Base-by-base conservation (phyloP, 805 yeast species). In the Wickerhamomyces ciferrii region DNA sequence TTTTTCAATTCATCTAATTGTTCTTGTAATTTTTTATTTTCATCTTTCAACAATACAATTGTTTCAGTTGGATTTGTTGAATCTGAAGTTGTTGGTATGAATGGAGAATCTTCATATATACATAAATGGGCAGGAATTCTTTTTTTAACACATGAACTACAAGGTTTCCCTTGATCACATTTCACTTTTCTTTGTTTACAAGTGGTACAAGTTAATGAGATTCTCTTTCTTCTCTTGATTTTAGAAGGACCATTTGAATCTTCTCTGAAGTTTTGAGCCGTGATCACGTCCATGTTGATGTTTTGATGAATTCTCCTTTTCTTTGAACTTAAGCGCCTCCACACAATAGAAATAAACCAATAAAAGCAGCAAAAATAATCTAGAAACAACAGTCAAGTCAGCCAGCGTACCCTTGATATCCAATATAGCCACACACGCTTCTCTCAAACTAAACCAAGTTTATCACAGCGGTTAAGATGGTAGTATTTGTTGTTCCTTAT, bases 61-160 rank as follows among this genome's bases (percentile, higher is more conserved):
- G 49, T 52, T 5, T 55, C 57, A 1, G 43, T 31, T 0, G 52
- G 44, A 13, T 44, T 49, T 11, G 39, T 42, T 1, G 48, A 49
- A 3, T 44, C 51, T 7, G 60, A 61, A 10, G 49, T 42, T 1
- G 58, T 54, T 2, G 67, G 62, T 10, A 62, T 46, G 41, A 65
- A 58, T 13, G 64, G 67, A 0, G 66, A 55, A 15, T 44, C 49
- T 39, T 54, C 58, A 48, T 60, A 60, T 14, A 59, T 49, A 35
- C 64, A 60, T 15, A 56, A 42, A 23, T 52, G 53, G 1, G 48
- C 50, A 0, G 62, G 62, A 17, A 60, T 52, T 7, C 46, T 38
- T 43, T 54, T 55, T 43, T 48, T 52, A 27, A 46, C 46, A 46
- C 63, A 60, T 0, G 58, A 45, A 1, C 54, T 38, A 24, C 63